phyloP scores from a whole-genome alignment of 345 rosid genomes.

The Acer yangbiense region DNA sequence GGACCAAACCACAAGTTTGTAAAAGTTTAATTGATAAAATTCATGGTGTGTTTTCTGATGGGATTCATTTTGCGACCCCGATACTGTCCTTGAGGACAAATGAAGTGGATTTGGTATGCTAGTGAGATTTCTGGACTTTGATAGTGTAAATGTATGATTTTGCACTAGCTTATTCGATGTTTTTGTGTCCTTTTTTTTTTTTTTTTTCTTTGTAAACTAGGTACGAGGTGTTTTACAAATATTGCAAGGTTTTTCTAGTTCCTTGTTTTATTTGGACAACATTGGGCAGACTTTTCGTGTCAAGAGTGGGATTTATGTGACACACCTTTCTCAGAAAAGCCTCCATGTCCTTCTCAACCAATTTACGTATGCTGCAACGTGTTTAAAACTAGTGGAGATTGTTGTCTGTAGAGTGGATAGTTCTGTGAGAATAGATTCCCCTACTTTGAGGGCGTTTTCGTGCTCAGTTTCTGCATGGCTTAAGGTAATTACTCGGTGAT shows the following conservation, averaged over 20 bases:
- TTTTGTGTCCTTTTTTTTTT: background rate
- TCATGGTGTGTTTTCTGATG: conserved; percentile 37
- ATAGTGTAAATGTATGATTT: background rate
- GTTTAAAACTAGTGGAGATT: conserved; percentile 69
- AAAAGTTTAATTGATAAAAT: conserved; percentile 40
- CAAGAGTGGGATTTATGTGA: conserved; percentile 52
- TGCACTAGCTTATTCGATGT: background rate
- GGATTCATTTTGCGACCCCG: conserved; percentile 37
- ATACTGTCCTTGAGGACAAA: conserved; percentile 43
- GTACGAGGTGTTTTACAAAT: conserved; percentile 67
- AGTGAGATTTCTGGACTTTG: background rate
- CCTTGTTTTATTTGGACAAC: conserved; percentile 66
- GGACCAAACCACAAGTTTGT: conserved; percentile 16
- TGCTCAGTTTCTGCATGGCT: conserved; percentile 72
- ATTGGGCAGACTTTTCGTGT: conserved; percentile 39
- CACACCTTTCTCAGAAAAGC: conserved; percentile 73
- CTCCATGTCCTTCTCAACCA: conserved; percentile 58
- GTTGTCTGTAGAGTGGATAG: conserved; percentile 39
- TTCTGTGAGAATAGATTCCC: conserved; percentile 40
- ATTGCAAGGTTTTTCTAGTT: conserved; percentile 77
- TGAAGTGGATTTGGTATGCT: conserved; percentile 63
- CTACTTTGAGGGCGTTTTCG: conserved; percentile 79
- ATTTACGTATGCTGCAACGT: conserved; percentile 72
- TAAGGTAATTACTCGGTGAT: conserved; percentile 43
- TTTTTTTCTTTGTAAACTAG: conserved; percentile 21